Evolutionary conservation across 2,329 filamentous ascomycete genomes (phyloP).

Genomic region (Aureobasidium sp.): DNA sequence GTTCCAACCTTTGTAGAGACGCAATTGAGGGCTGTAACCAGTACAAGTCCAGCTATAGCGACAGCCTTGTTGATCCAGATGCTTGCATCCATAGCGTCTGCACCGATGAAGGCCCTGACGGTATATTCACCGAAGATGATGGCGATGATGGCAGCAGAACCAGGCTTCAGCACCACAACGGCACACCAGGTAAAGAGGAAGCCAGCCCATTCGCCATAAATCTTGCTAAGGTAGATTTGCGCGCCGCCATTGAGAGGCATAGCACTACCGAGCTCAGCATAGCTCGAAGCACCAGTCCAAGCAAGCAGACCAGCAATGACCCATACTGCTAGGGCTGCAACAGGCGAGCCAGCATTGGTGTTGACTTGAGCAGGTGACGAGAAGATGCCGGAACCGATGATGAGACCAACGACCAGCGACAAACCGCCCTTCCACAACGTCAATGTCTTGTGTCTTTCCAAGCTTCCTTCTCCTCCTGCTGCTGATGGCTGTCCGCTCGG

Average conservation of each 20-base stretch:
- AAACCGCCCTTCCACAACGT: constrained; percentile 92
- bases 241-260: constrained; percentile 93
- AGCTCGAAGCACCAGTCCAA: constrained; percentile 93
- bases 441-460: constrained; percentile 93
- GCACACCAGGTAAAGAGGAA: constrained; percentile 97
- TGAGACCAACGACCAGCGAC: constrained; percentile 81
- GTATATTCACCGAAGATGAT: constrained; percentile 98
- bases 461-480: constrained; percentile 58
- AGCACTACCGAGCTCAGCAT: constrained; percentile 89
- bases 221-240: constrained; percentile 91
- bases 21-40: constrained; percentile 81
- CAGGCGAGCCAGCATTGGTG: constrained; percentile 80
- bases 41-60: constrained; percentile 63
- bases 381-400: constrained; percentile 96
- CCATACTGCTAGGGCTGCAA: constrained; percentile 87
- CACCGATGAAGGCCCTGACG: constrained; percentile 76
- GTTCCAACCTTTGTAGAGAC: constrained; percentile 84
- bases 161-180: constrained; percentile 87
- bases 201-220: constrained; percentile 84
- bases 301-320: constrained; percentile 80
- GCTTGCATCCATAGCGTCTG: constrained; percentile 72
- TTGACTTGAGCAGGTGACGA: constrained; percentile 91
- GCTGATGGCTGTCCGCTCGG: constrained; percentile 52
- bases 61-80: constrained; percentile 87
- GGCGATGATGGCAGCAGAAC: constrained; percentile 84